phyloP scores from a whole-genome alignment of 2,329 filamentous ascomycete genomes.

The Talaromyces atroroseus region DNA sequence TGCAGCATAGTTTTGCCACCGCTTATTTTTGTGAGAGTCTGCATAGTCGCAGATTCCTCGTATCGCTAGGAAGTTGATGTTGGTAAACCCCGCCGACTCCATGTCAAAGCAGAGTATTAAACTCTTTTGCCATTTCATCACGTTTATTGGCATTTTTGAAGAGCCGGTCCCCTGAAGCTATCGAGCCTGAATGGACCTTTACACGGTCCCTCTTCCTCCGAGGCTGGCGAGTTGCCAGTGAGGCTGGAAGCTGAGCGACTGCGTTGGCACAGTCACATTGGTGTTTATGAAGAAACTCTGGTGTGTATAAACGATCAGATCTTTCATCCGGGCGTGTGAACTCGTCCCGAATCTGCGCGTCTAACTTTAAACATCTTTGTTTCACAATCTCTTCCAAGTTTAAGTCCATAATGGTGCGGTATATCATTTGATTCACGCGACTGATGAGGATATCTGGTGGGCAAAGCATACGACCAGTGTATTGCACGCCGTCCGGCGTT shows the following conservation, averaged over 20 bases:
- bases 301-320: neutral
- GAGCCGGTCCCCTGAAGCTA: slow-evolving; percentile 17
- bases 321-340: neutral
- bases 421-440: neutral
- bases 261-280: neutral
- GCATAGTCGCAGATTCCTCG: slow-evolving; percentile 15
- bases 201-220: neutral
- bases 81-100: neutral
- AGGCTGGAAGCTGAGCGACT: neutral
- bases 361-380: neutral
- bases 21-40: slow-evolving; percentile 14
- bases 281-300: neutral
- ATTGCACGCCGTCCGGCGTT: neutral
- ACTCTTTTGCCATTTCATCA: slow-evolving; percentile 6
- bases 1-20: slow-evolving; percentile 17
- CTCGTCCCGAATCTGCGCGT: neutral
- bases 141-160: slow-evolving; percentile 16
- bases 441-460: neutral
- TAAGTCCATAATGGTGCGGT: neutral
- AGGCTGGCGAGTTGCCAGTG: neutral
- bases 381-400: neutral
- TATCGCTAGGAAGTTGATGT: slow-evolving; percentile 13
- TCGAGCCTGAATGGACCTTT: slow-evolving; percentile 17
- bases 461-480: neutral
- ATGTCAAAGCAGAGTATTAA: slow-evolving; percentile 13